Percentiles rank a stretch among this genome's conserved stretches.
phyloP scores from a whole-genome alignment of 345 rosid species.

The Eucalyptus fibrosa region DNA sequence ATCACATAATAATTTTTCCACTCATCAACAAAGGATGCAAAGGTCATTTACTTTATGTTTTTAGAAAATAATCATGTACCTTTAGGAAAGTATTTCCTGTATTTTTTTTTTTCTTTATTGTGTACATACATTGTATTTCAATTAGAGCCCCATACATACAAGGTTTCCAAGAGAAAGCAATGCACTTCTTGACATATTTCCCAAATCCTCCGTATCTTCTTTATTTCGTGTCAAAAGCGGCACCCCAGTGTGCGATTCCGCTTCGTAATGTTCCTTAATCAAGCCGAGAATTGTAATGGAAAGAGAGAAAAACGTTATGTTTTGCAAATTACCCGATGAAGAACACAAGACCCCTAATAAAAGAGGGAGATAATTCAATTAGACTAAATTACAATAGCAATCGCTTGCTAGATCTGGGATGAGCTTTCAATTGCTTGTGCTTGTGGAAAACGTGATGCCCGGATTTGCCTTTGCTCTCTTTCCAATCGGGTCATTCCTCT shows the following conservation, averaged over 20 bases:
- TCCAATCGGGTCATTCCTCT: neutral
- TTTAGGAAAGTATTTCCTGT: neutral
- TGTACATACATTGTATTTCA: neutral
- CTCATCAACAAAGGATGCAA: no score
- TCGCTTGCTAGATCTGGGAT: neutral
- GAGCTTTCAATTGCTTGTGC: neutral
- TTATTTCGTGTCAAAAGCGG: neutral
- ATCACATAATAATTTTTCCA: rapidly evolving
- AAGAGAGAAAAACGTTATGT: neutral
- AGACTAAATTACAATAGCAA: neutral
- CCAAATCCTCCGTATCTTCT: neutral
- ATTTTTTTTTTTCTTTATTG: neutral
- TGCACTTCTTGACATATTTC: neutral
- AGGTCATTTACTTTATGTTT: no score
- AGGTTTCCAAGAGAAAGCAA: neutral
- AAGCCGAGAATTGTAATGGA: neutral
- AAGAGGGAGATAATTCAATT: neutral
- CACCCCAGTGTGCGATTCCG: neutral
- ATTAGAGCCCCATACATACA: neutral
- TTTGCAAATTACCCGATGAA: neutral
- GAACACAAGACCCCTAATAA: neutral
- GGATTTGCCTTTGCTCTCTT: neutral
- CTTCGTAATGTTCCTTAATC: neutral
- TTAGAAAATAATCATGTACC: neutral
- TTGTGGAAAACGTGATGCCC: rapidly evolving